Evolutionary conservation across 768 basidiomycete species (phyloP).

Genomic region (Piloderma croceum): DNA sequence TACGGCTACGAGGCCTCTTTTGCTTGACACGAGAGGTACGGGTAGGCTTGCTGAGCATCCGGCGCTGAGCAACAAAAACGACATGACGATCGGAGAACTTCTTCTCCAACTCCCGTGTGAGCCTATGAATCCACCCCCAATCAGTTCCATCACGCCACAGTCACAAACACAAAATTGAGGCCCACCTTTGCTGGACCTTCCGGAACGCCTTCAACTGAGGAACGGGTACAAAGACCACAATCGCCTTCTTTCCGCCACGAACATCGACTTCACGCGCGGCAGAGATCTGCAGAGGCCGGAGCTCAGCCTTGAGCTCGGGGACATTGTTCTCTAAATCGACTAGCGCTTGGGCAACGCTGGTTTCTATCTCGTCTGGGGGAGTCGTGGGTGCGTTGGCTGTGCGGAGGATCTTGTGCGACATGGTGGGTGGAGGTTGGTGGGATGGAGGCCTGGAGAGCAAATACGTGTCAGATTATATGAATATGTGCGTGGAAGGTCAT

Average conservation of each 20-base stretch:
- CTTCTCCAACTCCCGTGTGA: slow-evolving; percentile 99
- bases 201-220: slow-evolving; percentile 98
- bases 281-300: slow-evolving; percentile 93
- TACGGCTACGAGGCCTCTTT: slow-evolving; percentile 95
- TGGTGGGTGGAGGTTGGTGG: slow-evolving; percentile 23
- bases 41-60: slow-evolving; percentile 96
- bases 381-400: slow-evolving; percentile 93
- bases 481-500: slow-evolving; percentile 39
- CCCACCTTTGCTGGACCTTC: slow-evolving; percentile 93
- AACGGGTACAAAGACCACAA: slow-evolving; percentile 96
- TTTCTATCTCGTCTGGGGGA: slow-evolving; percentile 88
- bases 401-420: slow-evolving; percentile 92
- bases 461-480: too few species aligned
- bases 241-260: slow-evolving; percentile 98
- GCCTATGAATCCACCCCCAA: slow-evolving; percentile 42
- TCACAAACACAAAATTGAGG: slow-evolving; percentile 3
- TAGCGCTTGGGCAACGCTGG: slow-evolving; percentile 88
- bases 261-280: slow-evolving; percentile 99
- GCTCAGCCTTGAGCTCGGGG: slow-evolving; percentile 95
- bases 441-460: slow-evolving; percentile 15
- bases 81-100: slow-evolving; percentile 99
- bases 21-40: slow-evolving; percentile 89
- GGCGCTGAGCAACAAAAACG: slow-evolving; percentile 97
- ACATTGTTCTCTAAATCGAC: slow-evolving; percentile 98
- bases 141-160: slow-evolving; percentile 7